Conservation (phyloP, 441 rosid genomes). For the Pelargonium myrrhifolium region DNA sequence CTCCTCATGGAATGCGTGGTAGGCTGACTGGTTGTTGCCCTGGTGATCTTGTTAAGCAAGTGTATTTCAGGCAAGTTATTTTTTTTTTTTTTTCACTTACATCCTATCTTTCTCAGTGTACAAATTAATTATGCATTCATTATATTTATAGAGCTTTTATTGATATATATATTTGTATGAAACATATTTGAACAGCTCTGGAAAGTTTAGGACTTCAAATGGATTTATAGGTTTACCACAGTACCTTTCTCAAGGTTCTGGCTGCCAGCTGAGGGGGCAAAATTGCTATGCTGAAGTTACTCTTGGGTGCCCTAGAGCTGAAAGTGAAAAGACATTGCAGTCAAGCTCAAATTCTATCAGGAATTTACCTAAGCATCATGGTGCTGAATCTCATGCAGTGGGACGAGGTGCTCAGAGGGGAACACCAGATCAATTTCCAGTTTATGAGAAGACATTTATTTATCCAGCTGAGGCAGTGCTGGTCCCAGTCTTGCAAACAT, state of each 20-base stretch:
- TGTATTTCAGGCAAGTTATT: slow-evolving; percentile 56
- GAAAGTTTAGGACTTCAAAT: slow-evolving; percentile 50
- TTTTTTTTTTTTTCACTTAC: slow-evolving; percentile 2
- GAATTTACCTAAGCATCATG: slow-evolving; percentile 52
- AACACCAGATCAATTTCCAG: slow-evolving; percentile 33
- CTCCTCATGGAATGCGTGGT: slow-evolving; percentile 98
- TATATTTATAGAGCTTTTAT: slow-evolving; percentile 12
- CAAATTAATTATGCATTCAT: background rate
- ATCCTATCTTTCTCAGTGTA: slow-evolving; percentile 1
- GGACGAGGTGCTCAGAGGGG: slow-evolving; percentile 61
- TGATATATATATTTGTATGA: slow-evolving; percentile 17
- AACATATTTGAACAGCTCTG: slow-evolving; percentile 42
- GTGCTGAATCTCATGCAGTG: slow-evolving; percentile 49
- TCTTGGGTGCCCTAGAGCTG: slow-evolving; percentile 62
- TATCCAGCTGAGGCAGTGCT: slow-evolving; percentile 92
- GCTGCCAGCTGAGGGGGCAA: slow-evolving; percentile 56
- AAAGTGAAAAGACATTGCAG: slow-evolving; percentile 41
- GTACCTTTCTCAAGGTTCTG: slow-evolving; percentile 61
- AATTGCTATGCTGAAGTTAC: slow-evolving; percentile 79
- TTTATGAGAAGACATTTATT: slow-evolving; percentile 62
- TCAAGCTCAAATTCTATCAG: slow-evolving; percentile 34
- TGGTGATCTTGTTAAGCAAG: slow-evolving; percentile 92
- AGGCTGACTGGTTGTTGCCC: slow-evolving; percentile 92
- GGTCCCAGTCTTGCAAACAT: slow-evolving; percentile 82
- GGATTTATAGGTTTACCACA: slow-evolving; percentile 61